Base-by-base conservation (phyloP, 129 eudicot genomes). In the Kitagawia praeruptora region DNA sequence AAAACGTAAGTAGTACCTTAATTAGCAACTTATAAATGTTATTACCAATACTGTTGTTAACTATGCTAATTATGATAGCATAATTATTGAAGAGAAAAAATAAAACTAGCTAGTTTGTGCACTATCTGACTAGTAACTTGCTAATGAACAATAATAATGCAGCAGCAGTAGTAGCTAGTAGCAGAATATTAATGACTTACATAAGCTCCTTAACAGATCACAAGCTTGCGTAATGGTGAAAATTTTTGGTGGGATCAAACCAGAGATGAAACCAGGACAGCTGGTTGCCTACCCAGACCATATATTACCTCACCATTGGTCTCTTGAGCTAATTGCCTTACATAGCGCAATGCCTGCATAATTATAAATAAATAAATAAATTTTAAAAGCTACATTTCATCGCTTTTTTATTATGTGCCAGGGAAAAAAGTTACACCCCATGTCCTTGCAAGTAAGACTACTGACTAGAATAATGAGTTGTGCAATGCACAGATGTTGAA, bases 201-300 rank as follows among this genome's bases (percentile, higher is more conserved):
- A n/a, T n/a, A n/a, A n/a, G n/a, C n/a, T n/a, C n/a, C n/a, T n/a
- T n/a, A n/a, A n/a, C n/a, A n/a, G n/a, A n/a, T n/a, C n/a, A n/a
- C n/a, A n/a, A n/a, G n/a, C n/a, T n/a, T n/a, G n/a, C n/a, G n/a
- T n/a, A n/a, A n/a, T n/a, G n/a, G n/a, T n/a, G n/a, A n/a, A n/a
- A n/a, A n/a, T n/a, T n/a, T n/a, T n/a, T n/a, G n/a, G n/a, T n/a
- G n/a, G n/a, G n/a, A n/a, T n/a, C n/a, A n/a, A n/a, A n/a, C n/a
- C n/a, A n/a, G n/a, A n/a, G n/a, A n/a, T n/a, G n/a, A n/a, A n/a
- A n/a, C n/a, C n/a, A 90, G 86, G 72, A 93, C 93, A 46, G 98
- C 92, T 21, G 98, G 96, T 64, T 90, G 98, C 80, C 98, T 93
- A 82, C 98, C 96, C 56, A 93, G 88, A 83, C 98, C 91, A 83